Conservation (phyloP, 2,329 filamentous ascomycete species). For the Penicillium griseofulvum region DNA sequence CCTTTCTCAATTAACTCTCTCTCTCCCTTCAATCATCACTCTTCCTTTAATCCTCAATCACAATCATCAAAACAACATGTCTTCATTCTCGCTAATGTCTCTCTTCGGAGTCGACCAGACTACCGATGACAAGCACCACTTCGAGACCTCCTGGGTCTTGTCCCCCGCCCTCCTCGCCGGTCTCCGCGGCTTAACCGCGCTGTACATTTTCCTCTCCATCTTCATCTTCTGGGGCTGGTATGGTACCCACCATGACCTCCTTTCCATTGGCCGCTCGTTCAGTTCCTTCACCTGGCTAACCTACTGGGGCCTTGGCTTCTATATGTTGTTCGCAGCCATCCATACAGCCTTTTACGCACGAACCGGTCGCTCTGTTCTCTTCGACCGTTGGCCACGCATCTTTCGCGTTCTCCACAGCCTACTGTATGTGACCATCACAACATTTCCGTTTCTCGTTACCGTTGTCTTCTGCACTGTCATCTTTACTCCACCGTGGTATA, state of each 20-base stretch:
- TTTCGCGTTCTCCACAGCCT: slow-evolving; percentile 65
- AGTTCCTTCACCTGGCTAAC: slow-evolving; percentile 80
- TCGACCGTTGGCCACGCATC: slow-evolving; percentile 58
- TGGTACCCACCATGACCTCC: slow-evolving; percentile 54
- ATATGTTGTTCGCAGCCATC: slow-evolving; percentile 64
- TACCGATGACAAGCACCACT: slow-evolving; percentile 57
- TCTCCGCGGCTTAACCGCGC: slow-evolving; percentile 47
- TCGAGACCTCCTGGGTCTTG: slow-evolving; percentile 80
- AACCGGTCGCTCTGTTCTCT: slow-evolving; percentile 52
- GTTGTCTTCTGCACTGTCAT: slow-evolving; percentile 68
- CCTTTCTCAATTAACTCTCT: not conserved
- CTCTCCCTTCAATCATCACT: too few relatives aligned
- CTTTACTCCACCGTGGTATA: slow-evolving; percentile 54
- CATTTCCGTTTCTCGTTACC: slow-evolving; percentile 67
- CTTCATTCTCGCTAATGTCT: slow-evolving; percentile 13
- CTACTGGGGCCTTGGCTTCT: slow-evolving; percentile 80
- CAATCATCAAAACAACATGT: slow-evolving; percentile 21
- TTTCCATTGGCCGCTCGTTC: slow-evolving; percentile 58
- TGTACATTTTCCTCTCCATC: slow-evolving; percentile 67
- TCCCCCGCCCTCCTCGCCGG: slow-evolving; percentile 61
- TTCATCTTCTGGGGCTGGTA: slow-evolving; percentile 68
- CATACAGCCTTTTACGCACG: slow-evolving; percentile 69
- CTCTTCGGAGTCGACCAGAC: slow-evolving; percentile 38
- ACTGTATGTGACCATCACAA: slow-evolving; percentile 62
- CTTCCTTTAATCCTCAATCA: too few relatives aligned